Percentiles rank a stretch among this genome's conserved stretches.
These are phyloP conservation scores for Scenedesmus sp. DNA, from an alignment of 163 green algal species.

Conservation along the genomic window DNA sequence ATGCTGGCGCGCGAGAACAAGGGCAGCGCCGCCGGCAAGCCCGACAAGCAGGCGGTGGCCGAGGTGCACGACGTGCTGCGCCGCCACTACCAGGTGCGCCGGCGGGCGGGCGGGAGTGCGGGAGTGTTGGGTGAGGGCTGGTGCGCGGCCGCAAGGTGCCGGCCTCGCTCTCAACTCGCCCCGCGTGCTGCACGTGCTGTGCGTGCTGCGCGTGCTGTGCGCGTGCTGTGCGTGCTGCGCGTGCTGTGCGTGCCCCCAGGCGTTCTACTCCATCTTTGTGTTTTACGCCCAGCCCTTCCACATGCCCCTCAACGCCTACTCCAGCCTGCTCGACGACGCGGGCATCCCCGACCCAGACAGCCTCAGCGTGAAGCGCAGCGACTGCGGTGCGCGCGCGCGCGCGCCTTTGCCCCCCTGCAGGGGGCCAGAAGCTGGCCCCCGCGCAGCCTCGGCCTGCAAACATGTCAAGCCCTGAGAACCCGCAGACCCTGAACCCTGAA, in stretches of 20 bases:
- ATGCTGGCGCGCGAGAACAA: constrained; percentile 79
- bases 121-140: neutral
- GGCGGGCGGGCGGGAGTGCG: neutral
- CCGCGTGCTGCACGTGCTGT: too few relatives aligned
- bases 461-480: constrained; percentile 27
- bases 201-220: neutral
- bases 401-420: constrained; percentile 82
- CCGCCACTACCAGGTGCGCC: constrained; percentile 55
- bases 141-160: neutral
- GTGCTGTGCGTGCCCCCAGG: constrained; percentile 30
- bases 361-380: constrained; percentile 68
- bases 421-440: too few relatives aligned
- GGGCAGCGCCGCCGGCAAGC: constrained; percentile 60
- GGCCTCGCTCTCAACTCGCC: too few relatives aligned
- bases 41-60: constrained; percentile 63
- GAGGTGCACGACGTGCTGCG: constrained; percentile 71
- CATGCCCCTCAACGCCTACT: constrained; percentile 81
- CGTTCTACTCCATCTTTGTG: constrained; percentile 62
- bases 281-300: constrained; percentile 70
- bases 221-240: neutral
- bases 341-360: constrained; percentile 71
- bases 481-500: neutral
- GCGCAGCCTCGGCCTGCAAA: too few relatives aligned
- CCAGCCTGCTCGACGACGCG: constrained; percentile 70
- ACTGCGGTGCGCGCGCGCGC: constrained; percentile 84